phyloP scores from a whole-genome alignment of 371 early-diverging fungal species.

The Actinomucor elegans region DNA sequence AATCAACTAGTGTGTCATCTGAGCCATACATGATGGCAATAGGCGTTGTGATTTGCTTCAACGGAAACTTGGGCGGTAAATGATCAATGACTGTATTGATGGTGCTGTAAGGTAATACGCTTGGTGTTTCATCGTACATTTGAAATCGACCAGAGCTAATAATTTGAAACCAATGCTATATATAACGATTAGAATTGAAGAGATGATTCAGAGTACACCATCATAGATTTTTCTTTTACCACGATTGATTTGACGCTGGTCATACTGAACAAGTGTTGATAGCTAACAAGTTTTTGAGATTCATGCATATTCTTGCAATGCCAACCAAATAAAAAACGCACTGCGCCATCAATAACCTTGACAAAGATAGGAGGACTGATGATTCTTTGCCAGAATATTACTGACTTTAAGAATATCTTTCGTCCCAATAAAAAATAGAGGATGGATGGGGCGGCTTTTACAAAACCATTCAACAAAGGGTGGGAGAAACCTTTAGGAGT shows the following conservation, averaged over 20 bases:
- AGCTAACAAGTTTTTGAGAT: conserved; percentile 75
- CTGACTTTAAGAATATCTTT: conserved; percentile 71
- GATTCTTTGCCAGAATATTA: conserved; percentile 82
- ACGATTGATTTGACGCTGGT: conserved; percentile 90
- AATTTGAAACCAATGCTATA: conserved; percentile 90
- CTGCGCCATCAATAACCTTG: conserved; percentile 68
- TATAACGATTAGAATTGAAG: neutral
- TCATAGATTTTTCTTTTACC: conserved; percentile 36
- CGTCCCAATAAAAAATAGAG: conserved; percentile 88
- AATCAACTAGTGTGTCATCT: conserved; percentile 78
- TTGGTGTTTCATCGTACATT: conserved; percentile 88
- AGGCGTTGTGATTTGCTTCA: conserved; percentile 77
- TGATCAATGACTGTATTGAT: conserved; percentile 44
- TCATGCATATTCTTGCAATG: conserved; percentile 64
- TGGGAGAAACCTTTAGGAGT: conserved; percentile 84
- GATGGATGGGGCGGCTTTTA: conserved; percentile 82
- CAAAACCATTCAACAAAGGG: conserved; percentile 74
- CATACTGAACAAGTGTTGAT: conserved; percentile 86
- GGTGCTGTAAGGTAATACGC: conserved; percentile 54
- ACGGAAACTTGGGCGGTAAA: conserved; percentile 66
- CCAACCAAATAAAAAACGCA: conserved; percentile 87
- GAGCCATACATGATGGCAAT: conserved; percentile 91
- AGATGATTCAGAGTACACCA: no score
- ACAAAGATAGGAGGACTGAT: conserved; percentile 75
- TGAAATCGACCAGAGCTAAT: conserved; percentile 84